Conservation (phyloP, 495 filamentous ascomycete species). For the Entonaema liquescens region DNA sequence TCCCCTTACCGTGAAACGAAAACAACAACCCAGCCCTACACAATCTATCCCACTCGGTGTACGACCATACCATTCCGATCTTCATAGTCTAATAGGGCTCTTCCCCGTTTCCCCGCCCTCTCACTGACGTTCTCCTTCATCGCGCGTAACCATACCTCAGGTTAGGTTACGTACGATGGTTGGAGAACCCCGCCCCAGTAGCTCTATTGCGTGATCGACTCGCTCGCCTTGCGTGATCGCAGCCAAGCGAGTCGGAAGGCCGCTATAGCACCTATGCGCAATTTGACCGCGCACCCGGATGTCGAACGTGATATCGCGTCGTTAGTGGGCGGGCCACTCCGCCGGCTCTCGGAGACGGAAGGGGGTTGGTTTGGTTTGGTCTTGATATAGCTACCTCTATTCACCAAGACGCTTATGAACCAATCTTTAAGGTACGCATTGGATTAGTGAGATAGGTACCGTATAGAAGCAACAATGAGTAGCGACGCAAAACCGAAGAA, state of each 20-base stretch:
- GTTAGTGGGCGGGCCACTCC: neutral
- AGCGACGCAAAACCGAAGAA: slow-evolving; percentile 53
- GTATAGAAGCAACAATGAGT: slow-evolving; percentile 9
- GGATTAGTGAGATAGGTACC: neutral
- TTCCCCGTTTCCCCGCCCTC: slow-evolving; percentile 19
- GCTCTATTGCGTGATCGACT: slow-evolving; percentile 36
- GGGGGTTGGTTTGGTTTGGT: neutral
- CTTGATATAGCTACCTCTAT: no score
- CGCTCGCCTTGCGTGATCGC: slow-evolving; percentile 28
- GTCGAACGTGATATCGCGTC: slow-evolving; percentile 6
- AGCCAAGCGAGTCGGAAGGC: slow-evolving; percentile 16
- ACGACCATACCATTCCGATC: neutral
- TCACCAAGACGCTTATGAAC: no score
- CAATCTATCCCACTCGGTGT: neutral
- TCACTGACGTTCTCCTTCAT: slow-evolving; percentile 6
- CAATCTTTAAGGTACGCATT: neutral
- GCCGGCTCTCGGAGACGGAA: slow-evolving; percentile 30
- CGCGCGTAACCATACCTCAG: slow-evolving; percentile 2
- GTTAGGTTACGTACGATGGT: neutral
- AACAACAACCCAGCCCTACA: neutral
- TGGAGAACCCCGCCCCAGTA: slow-evolving; percentile 23
- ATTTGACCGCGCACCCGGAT: slow-evolving; percentile 2
- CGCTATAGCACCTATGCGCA: neutral
- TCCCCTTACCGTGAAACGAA: neutral
- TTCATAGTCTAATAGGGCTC: neutral